A percentile compares a stretch with the other conserved stretches of the same genome.
Conservation (phyloP, 139 green algal genomes). For the Mesotaenium endlicherianum region DNA sequence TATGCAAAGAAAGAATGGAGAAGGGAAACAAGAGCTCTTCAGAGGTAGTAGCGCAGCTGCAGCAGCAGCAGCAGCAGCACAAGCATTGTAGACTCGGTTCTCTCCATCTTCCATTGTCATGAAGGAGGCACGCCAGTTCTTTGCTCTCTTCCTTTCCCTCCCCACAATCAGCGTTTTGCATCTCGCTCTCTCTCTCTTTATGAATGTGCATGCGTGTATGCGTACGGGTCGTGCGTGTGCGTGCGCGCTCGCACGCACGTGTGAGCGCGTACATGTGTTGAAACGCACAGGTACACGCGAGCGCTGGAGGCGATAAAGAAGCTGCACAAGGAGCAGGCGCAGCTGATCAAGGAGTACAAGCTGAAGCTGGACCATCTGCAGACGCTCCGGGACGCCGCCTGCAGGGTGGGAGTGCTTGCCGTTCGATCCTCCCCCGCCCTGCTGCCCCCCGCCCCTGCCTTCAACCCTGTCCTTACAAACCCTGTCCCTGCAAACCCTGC, state of each 20-base stretch:
- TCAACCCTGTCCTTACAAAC: too few species aligned
- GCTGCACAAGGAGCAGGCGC: constrained; percentile 75
- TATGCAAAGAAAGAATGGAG: too few species aligned
- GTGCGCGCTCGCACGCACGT: background rate
- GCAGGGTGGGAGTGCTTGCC: constrained; percentile 5
- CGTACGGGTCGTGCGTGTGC: background rate
- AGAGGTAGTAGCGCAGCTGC: too few species aligned
- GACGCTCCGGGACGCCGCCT: constrained; percentile 60
- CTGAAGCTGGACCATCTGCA: constrained; percentile 73
- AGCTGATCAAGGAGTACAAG: constrained; percentile 60
- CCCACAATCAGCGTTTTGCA: background rate
- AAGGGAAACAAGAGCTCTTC: too few species aligned
- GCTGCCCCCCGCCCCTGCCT: too few species aligned
- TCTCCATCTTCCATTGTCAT: too few species aligned
- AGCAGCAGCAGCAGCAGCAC: too few species aligned
- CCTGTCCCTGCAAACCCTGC: too few species aligned
- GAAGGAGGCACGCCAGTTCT: too few species aligned
- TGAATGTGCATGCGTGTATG: background rate
- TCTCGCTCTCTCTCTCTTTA: background rate
- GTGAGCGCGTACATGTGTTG: background rate
- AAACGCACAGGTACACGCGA: constrained; percentile 63
- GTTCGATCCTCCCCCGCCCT: too few species aligned
- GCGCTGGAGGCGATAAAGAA: constrained; percentile 86
- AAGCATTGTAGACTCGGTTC: too few species aligned
- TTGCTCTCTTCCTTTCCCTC: background rate